A percentile compares a stretch with the other conserved stretches of the same genome.
phyloP scores from a whole-genome alignment of 805 yeast species.

The Lipomyces starkeyi region DNA sequence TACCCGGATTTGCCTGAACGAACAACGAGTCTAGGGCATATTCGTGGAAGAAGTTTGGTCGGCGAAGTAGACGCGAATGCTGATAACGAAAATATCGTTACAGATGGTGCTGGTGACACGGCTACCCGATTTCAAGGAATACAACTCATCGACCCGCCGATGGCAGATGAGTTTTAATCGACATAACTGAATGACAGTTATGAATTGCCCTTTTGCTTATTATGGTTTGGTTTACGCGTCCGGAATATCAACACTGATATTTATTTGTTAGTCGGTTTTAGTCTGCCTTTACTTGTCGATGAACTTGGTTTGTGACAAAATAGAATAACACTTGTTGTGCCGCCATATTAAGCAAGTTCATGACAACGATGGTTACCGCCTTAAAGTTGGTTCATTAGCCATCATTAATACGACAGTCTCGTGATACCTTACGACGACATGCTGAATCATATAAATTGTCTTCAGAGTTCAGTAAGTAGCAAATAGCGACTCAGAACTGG shows the following conservation, averaged over 20 bases:
- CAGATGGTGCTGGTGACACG: conserved; percentile 9
- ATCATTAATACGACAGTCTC: too few species aligned
- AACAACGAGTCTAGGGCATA: conserved; percentile 12
- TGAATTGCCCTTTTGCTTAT: not conserved
- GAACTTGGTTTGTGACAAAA: not conserved
- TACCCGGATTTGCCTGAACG: conserved; percentile 1
- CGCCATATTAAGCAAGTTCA: too few species aligned
- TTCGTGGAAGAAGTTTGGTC: conserved; percentile 21
- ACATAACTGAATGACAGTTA: not conserved
- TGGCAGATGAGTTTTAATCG: conserved; percentile 18
- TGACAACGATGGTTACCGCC: too few species aligned
- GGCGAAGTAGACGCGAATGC: conserved; percentile 12
- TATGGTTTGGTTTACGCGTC: not conserved
- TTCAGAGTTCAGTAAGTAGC: too few species aligned
- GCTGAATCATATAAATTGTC: too few species aligned
- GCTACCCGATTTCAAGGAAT: conserved; percentile 21
- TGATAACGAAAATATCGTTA: conserved; percentile 12
- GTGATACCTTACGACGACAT: too few species aligned
- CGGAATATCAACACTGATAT: not conserved
- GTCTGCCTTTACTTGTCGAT: not conserved
- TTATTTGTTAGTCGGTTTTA: not conserved
- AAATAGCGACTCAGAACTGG: too few species aligned
- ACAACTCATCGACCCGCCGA: conserved; percentile 26
- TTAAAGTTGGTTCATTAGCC: too few species aligned
- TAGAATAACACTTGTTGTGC: not conserved